These are phyloP conservation scores for Phytophthora constricta DNA, from an alignment of 352 stramenopile genomes.

Conservation along the genomic window DNA sequence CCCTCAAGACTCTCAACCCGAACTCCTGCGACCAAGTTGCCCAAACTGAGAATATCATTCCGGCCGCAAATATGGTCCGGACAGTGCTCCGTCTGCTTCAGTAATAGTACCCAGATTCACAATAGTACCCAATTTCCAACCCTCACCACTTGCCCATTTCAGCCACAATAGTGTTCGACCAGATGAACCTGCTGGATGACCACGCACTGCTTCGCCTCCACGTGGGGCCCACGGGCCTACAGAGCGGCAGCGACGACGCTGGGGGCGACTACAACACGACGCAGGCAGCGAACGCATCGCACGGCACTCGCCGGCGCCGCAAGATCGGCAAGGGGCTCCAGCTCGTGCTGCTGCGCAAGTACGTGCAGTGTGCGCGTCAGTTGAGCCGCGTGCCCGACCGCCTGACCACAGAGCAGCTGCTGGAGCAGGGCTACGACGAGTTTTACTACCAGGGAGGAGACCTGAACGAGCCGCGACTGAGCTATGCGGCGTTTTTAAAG, in stretches of 20 bases:
- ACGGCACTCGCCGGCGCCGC: constrained; percentile 31
- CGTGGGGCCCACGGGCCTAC: constrained; percentile 16
- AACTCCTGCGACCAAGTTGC: background rate
- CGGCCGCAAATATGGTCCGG: constrained; percentile 14
- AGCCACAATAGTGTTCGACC: background rate
- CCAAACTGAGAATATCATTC: background rate
- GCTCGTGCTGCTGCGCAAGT: constrained; percentile 61
- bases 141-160: background rate
- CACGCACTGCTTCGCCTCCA: constrained; percentile 28
- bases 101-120: background rate
- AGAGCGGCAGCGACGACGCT: constrained; percentile 30
- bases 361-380: constrained; percentile 66
- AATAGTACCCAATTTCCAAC: background rate
- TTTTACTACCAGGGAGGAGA: constrained; percentile 73
- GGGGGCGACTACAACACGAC: constrained; percentile 21
- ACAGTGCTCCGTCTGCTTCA: constrained; percentile 33
- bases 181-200: constrained; percentile 35
- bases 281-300: constrained; percentile 11
- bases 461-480: constrained; percentile 59
- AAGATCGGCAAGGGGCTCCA: constrained; percentile 72
- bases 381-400: constrained; percentile 52
- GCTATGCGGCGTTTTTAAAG: constrained; percentile 70
- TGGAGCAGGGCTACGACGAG: constrained; percentile 74
- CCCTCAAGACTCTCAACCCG: background rate
- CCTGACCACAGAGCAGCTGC: constrained; percentile 59